Evolutionary conservation across 2,329 filamentous ascomycete genomes (phyloP), one percentile per base, ranked within the genome.

Genomic region (Fusarium chuoi): DNA sequence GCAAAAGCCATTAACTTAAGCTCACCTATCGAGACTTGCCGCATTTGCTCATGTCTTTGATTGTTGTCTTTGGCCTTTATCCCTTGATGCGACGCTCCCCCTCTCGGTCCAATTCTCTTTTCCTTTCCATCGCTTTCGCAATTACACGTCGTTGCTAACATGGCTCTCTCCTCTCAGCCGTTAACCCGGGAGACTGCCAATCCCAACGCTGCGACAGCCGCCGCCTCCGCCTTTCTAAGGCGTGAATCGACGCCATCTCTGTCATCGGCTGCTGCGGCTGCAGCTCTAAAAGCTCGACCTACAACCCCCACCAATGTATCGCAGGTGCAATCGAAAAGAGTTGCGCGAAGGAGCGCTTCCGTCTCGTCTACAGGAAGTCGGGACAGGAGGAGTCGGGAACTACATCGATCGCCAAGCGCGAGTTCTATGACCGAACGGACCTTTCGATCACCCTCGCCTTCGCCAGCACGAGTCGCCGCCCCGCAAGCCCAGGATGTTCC

Each of bases 391-490:
- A 81, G 83, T 74, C 75, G 82, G 73, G 84, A 85, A 59, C 84
- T 95, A 69, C 87, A 91, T 70, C 87, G 94, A 78, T 87, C 88
- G 42, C 88, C 87, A 62, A 97, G 95, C 83, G 89, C 89, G 35
- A 89, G 91, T 28, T 98, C 95, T 56, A 97, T 98, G 95, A 92
- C 90, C 36, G 93, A 96, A 81, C 90, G 96, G 65, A 95, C 94
- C 2, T 98, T 98, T 82, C 91, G 95, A 75, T 93, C 92, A 22
- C 91, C 91, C 7, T 97, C 92, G 18, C 90, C 91, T 7, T 97
- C 92, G 8, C 94, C 78, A 28, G 81, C 69, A 86, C 81, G 79
- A 86, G 86, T 82, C 65, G 82, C 82, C 49, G 79, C 82, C 66
- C 82, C 80, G 72, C 81, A 80, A 46, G 75, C 80, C 26, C 81